Percentiles rank a stretch among this genome's conserved stretches.
Evolutionary conservation across 2,329 filamentous ascomycete species (phyloP).

Genomic region (Sclerotiophoma versabilis): DNA sequence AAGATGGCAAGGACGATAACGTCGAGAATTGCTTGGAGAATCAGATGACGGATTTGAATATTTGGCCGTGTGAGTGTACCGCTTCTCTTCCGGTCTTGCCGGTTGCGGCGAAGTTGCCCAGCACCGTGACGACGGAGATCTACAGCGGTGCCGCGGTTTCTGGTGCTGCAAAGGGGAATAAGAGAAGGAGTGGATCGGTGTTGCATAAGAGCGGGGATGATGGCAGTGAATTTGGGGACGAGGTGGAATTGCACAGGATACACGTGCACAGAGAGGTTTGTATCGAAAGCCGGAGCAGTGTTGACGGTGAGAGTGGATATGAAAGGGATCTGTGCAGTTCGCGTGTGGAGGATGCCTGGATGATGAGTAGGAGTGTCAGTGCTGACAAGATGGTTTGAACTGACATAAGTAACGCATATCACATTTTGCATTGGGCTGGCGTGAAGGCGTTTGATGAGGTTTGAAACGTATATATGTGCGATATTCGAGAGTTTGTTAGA

Average conservation of each 20-base stretch:
- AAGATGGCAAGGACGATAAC: background rate
- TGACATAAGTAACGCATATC: too few species aligned
- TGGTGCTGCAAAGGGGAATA: background rate
- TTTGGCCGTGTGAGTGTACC: too few species aligned
- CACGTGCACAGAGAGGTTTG: slow-evolving; percentile 15
- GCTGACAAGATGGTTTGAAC: slow-evolving; percentile 15
- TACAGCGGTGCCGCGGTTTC: background rate
- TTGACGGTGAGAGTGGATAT: background rate
- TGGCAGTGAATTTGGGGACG: slow-evolving; percentile 15
- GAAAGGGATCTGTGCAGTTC: background rate
- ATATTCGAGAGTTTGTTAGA: background rate
- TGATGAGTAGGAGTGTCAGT: slow-evolving; percentile 8
- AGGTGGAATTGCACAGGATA: slow-evolving; percentile 28
- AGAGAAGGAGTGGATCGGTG: background rate
- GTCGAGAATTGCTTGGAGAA: too few species aligned
- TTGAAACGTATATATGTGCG: background rate
- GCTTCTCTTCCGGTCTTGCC: too few species aligned
- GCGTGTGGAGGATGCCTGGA: slow-evolving; percentile 3
- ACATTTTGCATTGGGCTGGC: too few species aligned
- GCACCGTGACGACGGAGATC: slow-evolving; percentile 16
- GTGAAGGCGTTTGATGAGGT: too few species aligned
- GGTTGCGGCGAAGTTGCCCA: background rate
- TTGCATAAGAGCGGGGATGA: background rate
- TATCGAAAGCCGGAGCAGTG: too few species aligned
- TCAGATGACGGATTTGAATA: too few species aligned